These are phyloP conservation scores for Kwoniella botswanensis DNA, from an alignment of 768 basidiomycete genomes.

Conservation along the genomic window DNA sequence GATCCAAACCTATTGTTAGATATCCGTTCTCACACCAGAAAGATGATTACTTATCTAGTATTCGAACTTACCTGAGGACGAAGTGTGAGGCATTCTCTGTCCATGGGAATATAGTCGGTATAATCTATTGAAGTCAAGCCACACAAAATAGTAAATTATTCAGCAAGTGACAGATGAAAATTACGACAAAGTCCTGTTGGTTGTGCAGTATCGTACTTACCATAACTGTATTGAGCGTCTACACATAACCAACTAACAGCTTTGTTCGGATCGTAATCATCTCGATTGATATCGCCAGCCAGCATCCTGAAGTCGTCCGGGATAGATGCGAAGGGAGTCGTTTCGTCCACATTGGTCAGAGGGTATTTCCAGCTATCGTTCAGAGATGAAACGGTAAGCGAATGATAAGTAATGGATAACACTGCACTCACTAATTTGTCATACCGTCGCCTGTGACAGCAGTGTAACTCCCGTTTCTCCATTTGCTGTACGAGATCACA, in stretches of 20 bases:
- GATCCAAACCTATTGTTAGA: neutral
- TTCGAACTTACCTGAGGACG: conserved; percentile 27
- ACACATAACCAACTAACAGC: conserved; percentile 36
- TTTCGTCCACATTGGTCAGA: conserved; percentile 10
- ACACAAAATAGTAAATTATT: neutral
- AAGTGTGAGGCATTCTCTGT: conserved; percentile 26
- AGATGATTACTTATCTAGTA: neutral
- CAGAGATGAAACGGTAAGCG: neutral
- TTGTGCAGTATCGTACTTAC: conserved; percentile 3
- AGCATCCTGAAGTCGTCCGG: conserved; percentile 44
- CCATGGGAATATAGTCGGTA: conserved; percentile 23
- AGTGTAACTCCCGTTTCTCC: conserved; percentile 32
- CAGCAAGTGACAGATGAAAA: neutral
- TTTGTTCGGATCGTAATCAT: conserved; percentile 27
- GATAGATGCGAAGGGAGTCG: conserved; percentile 25
- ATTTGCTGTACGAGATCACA: conserved; percentile 23
- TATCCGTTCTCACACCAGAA: neutral
- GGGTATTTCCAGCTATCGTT: conserved; percentile 21
- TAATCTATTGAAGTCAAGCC: conserved; percentile 11
- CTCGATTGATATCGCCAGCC: conserved; percentile 31
- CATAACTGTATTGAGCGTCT: conserved; percentile 26
- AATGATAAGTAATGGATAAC: too few relatives aligned
- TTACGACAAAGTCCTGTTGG: too few relatives aligned
- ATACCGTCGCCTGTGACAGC: conserved; percentile 32
- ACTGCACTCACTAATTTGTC: conserved; percentile 28